Evolutionary conservation across 2,329 filamentous ascomycete genomes (phyloP), one percentile per base, ranked within the genome.

Genomic region (Metarhizium anisopliae): DNA sequence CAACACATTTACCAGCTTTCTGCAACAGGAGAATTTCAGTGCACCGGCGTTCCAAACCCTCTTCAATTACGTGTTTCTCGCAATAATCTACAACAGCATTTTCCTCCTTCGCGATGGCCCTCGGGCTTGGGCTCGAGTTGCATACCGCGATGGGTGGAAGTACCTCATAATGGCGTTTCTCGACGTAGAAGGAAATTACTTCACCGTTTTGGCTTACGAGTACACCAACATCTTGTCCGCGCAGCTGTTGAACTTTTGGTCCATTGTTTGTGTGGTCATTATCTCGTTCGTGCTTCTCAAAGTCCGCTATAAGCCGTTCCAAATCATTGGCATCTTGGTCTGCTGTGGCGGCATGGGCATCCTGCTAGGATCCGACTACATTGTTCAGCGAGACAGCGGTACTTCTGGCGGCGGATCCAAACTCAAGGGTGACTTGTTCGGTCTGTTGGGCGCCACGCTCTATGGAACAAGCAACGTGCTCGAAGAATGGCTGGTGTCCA

Each of bases 221-320:
- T 85, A 95, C 77, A 96, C 93, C 55, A 96, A 92, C 66, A 87
- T 96, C 63, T 80, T 97, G 51, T 94, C 88, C 20, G 91, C 91
- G 16, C 92, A 97, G 77, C 81, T 99, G 53, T 90, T 99, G 74
- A 96, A 96, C 79, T 97, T 97, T 76, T 97, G 93, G 93, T 89
- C 92, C 63, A 97, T 99, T 62, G 89, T 95, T 52, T 85, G 93
- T 59, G 94, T 99, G 25, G 90, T 97, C 20, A 68, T 88, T 59
- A 74, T 96, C 61, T 96, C 90, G 32, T 92, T 95, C 73, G 62
- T 85, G 60, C 77, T 96, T 63, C 82, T 99, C 56, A 81, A 80
- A 62, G 94, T 99, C 49, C 89, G 94, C 65, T 99, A 99, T 79
- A 90, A 91, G 74, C 76, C 82, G 68, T 84, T 89, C 57, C 94